Evolutionary conservation across 2,329 filamentous ascomycete genomes (phyloP), one percentile per base, ranked within the genome.

Genomic region (Pseudogymnoascus sp.): DNA sequence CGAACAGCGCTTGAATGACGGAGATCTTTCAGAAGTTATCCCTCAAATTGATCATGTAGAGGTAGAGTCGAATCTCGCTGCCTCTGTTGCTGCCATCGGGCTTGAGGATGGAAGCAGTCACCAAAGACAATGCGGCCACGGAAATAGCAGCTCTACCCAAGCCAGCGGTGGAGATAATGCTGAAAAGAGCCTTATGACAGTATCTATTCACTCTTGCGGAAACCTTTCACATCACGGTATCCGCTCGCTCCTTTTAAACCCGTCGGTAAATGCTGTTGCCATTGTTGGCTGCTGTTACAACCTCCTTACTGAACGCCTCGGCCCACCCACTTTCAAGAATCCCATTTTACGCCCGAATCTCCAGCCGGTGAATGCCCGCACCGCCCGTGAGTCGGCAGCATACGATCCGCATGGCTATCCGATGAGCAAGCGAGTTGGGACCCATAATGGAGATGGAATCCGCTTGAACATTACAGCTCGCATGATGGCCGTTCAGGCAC

Each of bases 261-360:
- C 88, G 0, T 82, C 85, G 3, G 92, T 97, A 60, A 83, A 84
- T 30, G 90, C 91, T n/a, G 87, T 97, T 19, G 92, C 92, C 61
- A 92, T 99, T 70, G 90, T 99, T 62, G 94, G 94, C 52, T 99
- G 94, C 77, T 99, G 94, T 78, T 97, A 99, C 79, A 99, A 99
- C 68, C 83, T 97, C 5, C 77, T 97, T 66, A 96, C 92, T 0
- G 94, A 97, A 74, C 85, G 89, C 61, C 82, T 96, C 10, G 89
- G 90, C 0, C 89, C 91, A 1, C 88, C 90, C 15, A 91, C 90
- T 0, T 92, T 89, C 77, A 96, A 96, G 72, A 80, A 90, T 18
- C 86, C 90, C 1, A 82, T 84, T 56, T 80, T 92, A 34, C 86
- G 91, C 7, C 87, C 89, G 2, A 84, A 77, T 58, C 67, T 87